A percentile compares a stretch with the other conserved stretches of the same genome.
Conservation (phyloP, 2,329 filamentous ascomycete genomes). For the Aspergillus spinulosporus region DNA sequence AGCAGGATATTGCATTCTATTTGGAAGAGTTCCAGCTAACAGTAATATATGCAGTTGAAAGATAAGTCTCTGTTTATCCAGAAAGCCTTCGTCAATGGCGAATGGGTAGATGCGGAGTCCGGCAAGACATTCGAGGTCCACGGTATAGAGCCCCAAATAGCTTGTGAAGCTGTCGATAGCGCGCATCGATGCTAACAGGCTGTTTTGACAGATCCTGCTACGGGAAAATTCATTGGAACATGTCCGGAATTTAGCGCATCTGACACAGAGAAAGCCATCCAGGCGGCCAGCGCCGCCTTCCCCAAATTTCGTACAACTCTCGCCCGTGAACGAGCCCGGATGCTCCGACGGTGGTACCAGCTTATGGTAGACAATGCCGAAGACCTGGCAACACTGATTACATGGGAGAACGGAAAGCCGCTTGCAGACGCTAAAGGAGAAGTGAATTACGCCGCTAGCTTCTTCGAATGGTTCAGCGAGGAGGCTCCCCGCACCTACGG, state of each 20-base stretch:
- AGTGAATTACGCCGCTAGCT: constrained; percentile 59
- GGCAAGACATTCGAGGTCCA: constrained; percentile 89
- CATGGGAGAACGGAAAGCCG: constrained; percentile 70
- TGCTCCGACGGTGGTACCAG: constrained; percentile 68
- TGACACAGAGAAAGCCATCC: constrained; percentile 79
- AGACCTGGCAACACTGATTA: constrained; percentile 65
- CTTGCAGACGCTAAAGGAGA: constrained; percentile 61
- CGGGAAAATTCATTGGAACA: constrained; percentile 75
- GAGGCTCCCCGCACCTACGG: constrained; percentile 61
- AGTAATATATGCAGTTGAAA: constrained; percentile 58
- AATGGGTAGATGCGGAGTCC: constrained; percentile 83
- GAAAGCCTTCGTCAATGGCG: constrained; percentile 83
- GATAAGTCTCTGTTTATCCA: constrained; percentile 82
- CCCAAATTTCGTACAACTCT: constrained; percentile 62
- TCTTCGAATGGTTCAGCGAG: constrained; percentile 65
- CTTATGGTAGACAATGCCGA: constrained; percentile 66
- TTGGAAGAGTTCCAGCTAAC: constrained; percentile 7
- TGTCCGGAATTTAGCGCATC: constrained; percentile 75
- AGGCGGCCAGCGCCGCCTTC: constrained; percentile 74
- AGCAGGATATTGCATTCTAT: constrained; percentile 11
- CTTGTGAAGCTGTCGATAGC: background rate
- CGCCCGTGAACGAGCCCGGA: constrained; percentile 60
- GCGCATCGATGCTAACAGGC: background rate
- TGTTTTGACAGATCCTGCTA: constrained; percentile 68
- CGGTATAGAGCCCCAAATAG: constrained; percentile 48